Evolutionary conservation across 192 early-diverging fungal species (phyloP).

Genomic region (Coemansia sp.): DNA sequence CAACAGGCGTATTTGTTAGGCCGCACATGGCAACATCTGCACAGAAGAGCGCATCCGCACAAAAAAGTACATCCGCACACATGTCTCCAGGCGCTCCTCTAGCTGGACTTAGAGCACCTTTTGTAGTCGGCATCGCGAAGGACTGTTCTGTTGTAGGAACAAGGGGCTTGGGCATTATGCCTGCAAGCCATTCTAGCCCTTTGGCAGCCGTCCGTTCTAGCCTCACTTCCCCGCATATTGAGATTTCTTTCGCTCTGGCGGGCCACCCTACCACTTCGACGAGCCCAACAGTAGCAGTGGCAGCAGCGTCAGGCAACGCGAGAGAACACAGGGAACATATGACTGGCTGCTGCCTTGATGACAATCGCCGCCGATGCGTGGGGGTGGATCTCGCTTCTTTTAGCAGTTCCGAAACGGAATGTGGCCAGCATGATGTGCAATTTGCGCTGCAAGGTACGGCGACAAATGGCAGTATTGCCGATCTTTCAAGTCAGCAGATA

Average conservation of each 20-base stretch:
- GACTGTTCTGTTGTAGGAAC: neutral
- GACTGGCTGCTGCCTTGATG: neutral
- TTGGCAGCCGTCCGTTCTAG: neutral
- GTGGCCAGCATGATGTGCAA: neutral
- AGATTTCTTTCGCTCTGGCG: neutral
- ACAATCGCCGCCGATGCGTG: neutral
- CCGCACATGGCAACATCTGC: neutral
- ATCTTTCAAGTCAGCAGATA: conserved; percentile 22
- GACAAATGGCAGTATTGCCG: neutral
- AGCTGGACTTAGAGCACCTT: neutral
- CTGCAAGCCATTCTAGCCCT: neutral
- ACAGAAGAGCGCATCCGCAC: neutral
- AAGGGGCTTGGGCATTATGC: neutral
- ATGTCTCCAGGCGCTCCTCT: neutral
- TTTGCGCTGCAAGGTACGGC: neutral
- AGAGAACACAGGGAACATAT: too few relatives aligned
- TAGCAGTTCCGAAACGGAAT: neutral
- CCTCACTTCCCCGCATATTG: neutral
- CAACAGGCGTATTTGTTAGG: neutral
- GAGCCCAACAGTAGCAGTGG: neutral
- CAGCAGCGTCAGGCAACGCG: neutral
- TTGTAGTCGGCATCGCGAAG: neutral
- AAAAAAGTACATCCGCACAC: neutral
- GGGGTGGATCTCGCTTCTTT: neutral
- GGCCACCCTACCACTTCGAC: neutral